A percentile compares a stretch with the other conserved stretches of the same genome.
Evolutionary conservation across 2,329 filamentous ascomycete species (phyloP).

Genomic region (Penicillium sp.): DNA sequence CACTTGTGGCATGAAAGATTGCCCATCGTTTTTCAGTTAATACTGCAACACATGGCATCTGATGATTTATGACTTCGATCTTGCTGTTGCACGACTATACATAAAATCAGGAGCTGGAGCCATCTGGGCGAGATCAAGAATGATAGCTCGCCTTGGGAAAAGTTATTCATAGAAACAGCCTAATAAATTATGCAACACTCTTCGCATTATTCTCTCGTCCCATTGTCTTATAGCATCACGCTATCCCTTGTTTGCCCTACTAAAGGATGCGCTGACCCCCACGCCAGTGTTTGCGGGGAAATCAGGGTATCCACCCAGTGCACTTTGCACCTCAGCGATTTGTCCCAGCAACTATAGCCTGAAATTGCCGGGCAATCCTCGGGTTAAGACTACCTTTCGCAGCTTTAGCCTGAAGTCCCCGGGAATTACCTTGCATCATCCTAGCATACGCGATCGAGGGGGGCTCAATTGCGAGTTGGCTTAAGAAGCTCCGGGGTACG

Average conservation of each 20-base stretch:
- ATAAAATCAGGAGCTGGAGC: neutral
- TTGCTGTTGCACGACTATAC: neutral
- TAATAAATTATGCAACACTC: neutral
- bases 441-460: slow-evolving; percentile 1
- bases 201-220: neutral
- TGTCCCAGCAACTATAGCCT: slow-evolving; percentile 11
- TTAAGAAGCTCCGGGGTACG: slow-evolving; percentile 4
- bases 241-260: neutral
- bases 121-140: neutral
- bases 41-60: neutral
- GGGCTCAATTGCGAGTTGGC: neutral
- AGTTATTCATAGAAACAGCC: neutral
- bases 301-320: neutral
- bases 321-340: neutral
- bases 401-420: slow-evolving; percentile 5
- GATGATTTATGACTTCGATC: slow-evolving; percentile 7
- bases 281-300: slow-evolving; percentile 16
- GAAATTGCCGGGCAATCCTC: slow-evolving; percentile 1
- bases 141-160: neutral
- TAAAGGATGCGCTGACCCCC: slow-evolving; percentile 6
- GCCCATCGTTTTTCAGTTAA: neutral
- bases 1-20: neutral
- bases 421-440: slow-evolving; percentile 1
- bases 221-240: neutral
- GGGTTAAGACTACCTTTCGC: neutral